A percentile compares a stretch with the other conserved stretches of the same genome.
Evolutionary conservation across 208 protist species (phyloP).

Genomic region (Acanthamoeba triangularis): DNA sequence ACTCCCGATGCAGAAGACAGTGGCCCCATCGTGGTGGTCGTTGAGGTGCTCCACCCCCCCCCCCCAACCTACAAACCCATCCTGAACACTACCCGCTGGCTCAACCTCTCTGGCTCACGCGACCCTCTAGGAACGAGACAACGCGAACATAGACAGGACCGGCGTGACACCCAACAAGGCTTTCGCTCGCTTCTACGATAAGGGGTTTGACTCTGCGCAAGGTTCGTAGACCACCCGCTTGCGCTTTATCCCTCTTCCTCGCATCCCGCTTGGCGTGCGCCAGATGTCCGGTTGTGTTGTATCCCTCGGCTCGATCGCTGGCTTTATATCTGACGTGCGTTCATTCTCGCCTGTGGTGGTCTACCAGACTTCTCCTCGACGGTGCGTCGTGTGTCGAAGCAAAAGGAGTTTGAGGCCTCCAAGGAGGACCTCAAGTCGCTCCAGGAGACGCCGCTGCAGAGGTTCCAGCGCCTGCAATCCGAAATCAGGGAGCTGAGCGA

Average conservation of each 20-base stretch:
- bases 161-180: constrained; percentile 49
- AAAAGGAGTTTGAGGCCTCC: constrained; percentile 70
- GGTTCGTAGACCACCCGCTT: not conserved
- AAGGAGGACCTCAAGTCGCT: constrained; percentile 37
- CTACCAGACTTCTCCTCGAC: constrained; percentile 22
- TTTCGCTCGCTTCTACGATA: constrained; percentile 68
- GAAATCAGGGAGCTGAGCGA: constrained; percentile 74
- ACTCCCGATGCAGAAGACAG: constrained; percentile 20
- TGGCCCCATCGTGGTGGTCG: constrained; percentile 29
- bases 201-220: constrained; percentile 6
- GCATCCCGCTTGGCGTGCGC: not conserved
- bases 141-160: constrained; percentile 57
- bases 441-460: constrained; percentile 72
- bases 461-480: constrained; percentile 75
- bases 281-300: not conserved
- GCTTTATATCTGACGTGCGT: not conserved
- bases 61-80: not conserved
- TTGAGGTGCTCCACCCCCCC: not conserved
- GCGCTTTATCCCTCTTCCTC: not conserved
- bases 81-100: not conserved
- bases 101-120: not conserved
- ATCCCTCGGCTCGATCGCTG: not conserved
- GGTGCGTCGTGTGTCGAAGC: constrained; percentile 22
- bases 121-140: not conserved
- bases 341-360: not conserved